A percentile compares a stretch with the other conserved stretches of the same genome.
Conservation (phyloP, 129 eudicot genomes). For the Pulicaria dysenterica region DNA sequence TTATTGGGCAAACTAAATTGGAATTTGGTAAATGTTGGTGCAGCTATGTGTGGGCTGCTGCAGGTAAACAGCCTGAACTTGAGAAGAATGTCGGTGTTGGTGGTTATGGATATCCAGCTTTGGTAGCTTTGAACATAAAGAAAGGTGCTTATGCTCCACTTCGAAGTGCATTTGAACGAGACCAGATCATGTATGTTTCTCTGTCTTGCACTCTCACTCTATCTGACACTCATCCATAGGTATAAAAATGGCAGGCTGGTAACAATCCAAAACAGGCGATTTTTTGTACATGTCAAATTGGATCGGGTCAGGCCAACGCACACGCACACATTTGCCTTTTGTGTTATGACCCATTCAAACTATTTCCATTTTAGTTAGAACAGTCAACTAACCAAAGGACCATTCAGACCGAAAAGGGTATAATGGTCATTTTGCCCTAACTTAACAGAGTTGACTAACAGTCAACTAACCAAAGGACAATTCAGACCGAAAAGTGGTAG, state of each 20-base stretch:
- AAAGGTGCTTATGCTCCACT: conserved; percentile 86
- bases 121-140: conserved; percentile 83
- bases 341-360: no score
- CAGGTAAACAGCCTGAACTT: conserved; percentile 91
- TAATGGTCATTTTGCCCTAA: no score
- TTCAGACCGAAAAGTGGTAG: no score
- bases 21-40: conserved; percentile 9
- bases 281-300: no score
- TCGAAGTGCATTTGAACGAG: conserved; percentile 72
- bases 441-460: no score
- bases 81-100: conserved; percentile 93
- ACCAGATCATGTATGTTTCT: conserved; percentile 70
- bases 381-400: no score
- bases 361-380: no score
- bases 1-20: neutral
- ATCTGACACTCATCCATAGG: neutral
- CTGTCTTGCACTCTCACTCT: neutral
- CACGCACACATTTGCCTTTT: neutral
- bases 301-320: neutral
- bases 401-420: no score
- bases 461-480: no score
- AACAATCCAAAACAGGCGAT: no score
- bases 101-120: conserved; percentile 95
- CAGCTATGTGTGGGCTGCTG: conserved; percentile 96
- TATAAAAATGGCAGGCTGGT: neutral